Evolutionary conservation across 768 basidiomycete species (phyloP).

Genomic region (Calocybe gangraenosa): DNA sequence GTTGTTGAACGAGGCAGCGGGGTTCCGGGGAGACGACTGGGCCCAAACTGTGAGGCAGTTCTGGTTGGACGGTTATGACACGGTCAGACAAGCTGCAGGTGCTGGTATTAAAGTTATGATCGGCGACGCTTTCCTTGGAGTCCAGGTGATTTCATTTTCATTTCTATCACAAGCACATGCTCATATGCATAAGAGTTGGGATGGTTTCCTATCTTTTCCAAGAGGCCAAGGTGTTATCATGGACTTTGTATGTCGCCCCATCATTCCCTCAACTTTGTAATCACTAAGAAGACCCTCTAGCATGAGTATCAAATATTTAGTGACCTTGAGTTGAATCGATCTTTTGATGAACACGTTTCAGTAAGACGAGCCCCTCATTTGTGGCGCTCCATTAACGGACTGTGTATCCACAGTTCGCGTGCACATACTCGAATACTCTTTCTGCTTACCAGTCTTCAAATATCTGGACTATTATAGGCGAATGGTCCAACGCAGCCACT

Average conservation of each 20-base stretch:
- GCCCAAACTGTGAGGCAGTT: constrained; percentile 43
- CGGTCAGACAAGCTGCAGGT: constrained; percentile 48
- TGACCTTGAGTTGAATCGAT: constrained; percentile 45
- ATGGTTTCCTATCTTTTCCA: constrained; percentile 51
- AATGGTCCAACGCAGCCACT: constrained; percentile 73
- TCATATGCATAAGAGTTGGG: constrained; percentile 39
- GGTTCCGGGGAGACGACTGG: constrained; percentile 41
- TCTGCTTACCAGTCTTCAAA: constrained; percentile 44
- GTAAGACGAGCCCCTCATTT: constrained; percentile 25
- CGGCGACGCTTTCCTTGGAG: constrained; percentile 66
- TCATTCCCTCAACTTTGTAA: constrained; percentile 1
- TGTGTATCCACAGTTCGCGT: constrained; percentile 40
- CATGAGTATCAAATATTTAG: constrained; percentile 78
- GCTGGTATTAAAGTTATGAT: constrained; percentile 59
- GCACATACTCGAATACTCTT: constrained; percentile 43
- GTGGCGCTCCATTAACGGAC: neutral
- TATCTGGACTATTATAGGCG: constrained; percentile 74
- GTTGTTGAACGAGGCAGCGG: constrained; percentile 67
- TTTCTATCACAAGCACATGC: constrained; percentile 2
- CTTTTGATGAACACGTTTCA: constrained; percentile 52
- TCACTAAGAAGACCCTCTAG: constrained; percentile 24
- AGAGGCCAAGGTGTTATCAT: constrained; percentile 56
- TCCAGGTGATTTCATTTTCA: constrained; percentile 31
- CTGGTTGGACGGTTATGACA: constrained; percentile 57
- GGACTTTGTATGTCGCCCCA: constrained; percentile 44